Percentiles rank a stretch among this genome's conserved stretches.
phyloP scores from a whole-genome alignment of 106 monocot genomes.

The Dendrobium nobile region DNA sequence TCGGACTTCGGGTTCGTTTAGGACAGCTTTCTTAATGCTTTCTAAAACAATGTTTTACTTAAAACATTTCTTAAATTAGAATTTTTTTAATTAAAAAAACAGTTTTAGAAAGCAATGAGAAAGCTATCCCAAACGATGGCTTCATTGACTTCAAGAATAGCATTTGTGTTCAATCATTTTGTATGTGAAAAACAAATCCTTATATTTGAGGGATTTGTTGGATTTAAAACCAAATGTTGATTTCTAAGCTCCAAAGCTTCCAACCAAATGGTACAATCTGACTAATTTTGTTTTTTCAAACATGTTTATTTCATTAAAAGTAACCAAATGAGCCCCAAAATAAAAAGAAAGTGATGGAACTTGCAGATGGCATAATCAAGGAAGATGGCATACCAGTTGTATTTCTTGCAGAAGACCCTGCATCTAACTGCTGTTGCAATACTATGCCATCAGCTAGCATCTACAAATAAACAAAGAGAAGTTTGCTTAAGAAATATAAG shows the following conservation, averaged over 20 bases:
- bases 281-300: not conserved
- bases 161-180: not conserved
- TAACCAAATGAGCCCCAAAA: not conserved
- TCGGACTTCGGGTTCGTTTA: too few species aligned
- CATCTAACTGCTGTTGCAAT: conserved; percentile 2
- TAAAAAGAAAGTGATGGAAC: not conserved
- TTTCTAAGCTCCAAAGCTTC: not conserved
- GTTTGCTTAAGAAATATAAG: not conserved
- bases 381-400: not conserved
- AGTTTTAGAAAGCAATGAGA: too few species aligned
- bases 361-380: not conserved
- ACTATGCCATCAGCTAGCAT: not conserved
- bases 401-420: not conserved
- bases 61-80: too few species aligned
- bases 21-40: too few species aligned
- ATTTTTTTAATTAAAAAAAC: too few species aligned
- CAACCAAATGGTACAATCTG: not conserved
- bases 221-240: not conserved
- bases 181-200: not conserved
- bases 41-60: too few species aligned
- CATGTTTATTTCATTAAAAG: not conserved
- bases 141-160: too few species aligned
- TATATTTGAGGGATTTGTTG: not conserved
- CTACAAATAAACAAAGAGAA: not conserved
- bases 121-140: too few species aligned